These are phyloP conservation scores for Cryphonectria radicalis DNA, from an alignment of 2,329 filamentous ascomycete species.

Conservation along the genomic window DNA sequence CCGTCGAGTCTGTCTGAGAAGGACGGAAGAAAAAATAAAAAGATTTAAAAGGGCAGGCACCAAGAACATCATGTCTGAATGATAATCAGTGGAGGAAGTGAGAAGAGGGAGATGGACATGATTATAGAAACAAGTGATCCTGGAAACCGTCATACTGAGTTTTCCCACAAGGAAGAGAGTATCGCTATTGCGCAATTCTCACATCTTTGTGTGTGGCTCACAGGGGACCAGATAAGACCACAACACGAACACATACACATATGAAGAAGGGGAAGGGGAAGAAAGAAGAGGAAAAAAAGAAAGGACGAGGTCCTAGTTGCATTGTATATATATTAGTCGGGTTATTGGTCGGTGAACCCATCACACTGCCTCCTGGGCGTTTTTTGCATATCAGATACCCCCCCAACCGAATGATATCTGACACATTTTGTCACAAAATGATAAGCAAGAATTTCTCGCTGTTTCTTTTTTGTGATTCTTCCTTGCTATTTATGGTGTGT, in stretches of 20 bases:
- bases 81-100: background rate
- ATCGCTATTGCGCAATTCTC: background rate
- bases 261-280: background rate
- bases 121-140: background rate
- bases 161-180: background rate
- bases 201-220: background rate
- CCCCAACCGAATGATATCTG: slow-evolving; percentile 24
- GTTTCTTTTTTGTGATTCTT: background rate
- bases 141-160: background rate
- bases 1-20: slow-evolving; percentile 21
- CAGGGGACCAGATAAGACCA: slow-evolving; percentile 4
- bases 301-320: background rate
- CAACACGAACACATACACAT: slow-evolving; percentile 16
- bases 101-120: background rate
- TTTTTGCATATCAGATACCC: slow-evolving; percentile 29
- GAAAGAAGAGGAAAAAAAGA: background rate
- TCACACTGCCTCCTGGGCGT: slow-evolving; percentile 28
- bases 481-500: background rate
- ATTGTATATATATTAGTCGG: slow-evolving; percentile 19
- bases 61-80: background rate
- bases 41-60: background rate
- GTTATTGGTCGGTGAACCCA: slow-evolving; percentile 24
- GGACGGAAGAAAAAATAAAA: background rate
- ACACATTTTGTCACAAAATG: slow-evolving; percentile 24
- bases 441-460: slow-evolving; percentile 11